phyloP scores from a whole-genome alignment of 1,139 yeast species.

The Zygosaccharomyces pseudobailii region DNA sequence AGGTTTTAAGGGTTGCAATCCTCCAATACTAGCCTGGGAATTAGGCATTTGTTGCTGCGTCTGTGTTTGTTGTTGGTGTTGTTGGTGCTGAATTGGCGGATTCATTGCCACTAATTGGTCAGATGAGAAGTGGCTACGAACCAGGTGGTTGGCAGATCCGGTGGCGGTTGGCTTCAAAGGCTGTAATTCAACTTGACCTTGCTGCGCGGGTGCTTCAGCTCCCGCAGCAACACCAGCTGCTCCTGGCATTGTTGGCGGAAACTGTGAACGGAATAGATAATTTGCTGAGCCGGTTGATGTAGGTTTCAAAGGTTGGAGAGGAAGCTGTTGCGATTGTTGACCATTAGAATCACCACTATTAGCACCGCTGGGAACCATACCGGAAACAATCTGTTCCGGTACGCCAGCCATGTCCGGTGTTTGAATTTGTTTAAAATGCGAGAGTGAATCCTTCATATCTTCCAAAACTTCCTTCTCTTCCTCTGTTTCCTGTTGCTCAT shows the following conservation, averaged over 20 bases:
- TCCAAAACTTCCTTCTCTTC: conserved; percentile 50
- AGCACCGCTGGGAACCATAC: conserved; percentile 23
- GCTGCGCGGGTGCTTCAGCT: background rate
- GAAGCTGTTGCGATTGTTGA: conserved; percentile 10
- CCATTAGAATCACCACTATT: conserved; percentile 7
- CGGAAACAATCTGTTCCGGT: conserved; percentile 46
- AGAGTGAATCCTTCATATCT: conserved; percentile 64
- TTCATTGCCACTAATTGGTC: conserved; percentile 2
- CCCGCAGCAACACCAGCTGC: conserved; percentile 4
- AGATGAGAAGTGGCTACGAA: conserved; percentile 20
- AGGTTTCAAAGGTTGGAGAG: conserved; percentile 41
- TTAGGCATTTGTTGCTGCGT: background rate
- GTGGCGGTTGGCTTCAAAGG: conserved; percentile 49
- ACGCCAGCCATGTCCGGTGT: conserved; percentile 62
- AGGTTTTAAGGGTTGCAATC: conserved; percentile 23
- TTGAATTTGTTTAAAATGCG: conserved; percentile 57
- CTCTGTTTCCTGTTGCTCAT: conserved; percentile 33
- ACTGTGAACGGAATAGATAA: conserved; percentile 18
- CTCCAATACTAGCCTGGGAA: background rate
- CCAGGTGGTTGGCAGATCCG: conserved; percentile 42
- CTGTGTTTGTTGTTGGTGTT: background rate
- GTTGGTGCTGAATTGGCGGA: conserved; percentile 2
- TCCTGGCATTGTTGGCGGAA: conserved; percentile 6
- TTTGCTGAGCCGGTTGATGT: conserved; percentile 53
- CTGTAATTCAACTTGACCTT: conserved; percentile 16